Percentiles rank a stretch among this genome's conserved stretches.
These are phyloP conservation scores for Mycena polygramma DNA, from an alignment of 768 basidiomycete species.

Conservation along the genomic window DNA sequence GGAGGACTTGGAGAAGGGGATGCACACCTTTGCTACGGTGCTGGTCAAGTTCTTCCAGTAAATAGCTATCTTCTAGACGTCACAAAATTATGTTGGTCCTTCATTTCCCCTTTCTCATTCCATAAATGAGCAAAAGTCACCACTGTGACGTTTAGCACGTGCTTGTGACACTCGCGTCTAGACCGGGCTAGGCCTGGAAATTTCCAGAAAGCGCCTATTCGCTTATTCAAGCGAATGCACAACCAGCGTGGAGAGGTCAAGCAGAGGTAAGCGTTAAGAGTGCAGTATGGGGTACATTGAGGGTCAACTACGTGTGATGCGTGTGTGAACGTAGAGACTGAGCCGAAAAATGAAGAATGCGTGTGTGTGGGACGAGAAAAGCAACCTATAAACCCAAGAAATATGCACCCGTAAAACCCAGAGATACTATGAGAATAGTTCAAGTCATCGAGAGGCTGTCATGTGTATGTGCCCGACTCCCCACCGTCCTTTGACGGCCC, in stretches of 20 bases:
- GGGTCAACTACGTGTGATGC: slow-evolving; percentile 10
- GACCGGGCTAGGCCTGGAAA: background rate
- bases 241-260: too few species aligned
- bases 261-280: too few species aligned
- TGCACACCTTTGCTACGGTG: slow-evolving; percentile 25
- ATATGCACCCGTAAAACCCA: slow-evolving; percentile 20
- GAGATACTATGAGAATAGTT: slow-evolving; percentile 5
- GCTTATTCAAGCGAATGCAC: background rate
- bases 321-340: slow-evolving; percentile 22
- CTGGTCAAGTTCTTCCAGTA: slow-evolving; percentile 35
- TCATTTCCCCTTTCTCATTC: too few species aligned
- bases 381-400: slow-evolving; percentile 23
- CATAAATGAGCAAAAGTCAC: background rate
- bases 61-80: background rate
- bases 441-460: background rate
- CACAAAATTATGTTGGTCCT: background rate
- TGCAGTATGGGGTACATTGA: too few species aligned
- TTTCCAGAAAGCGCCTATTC: background rate
- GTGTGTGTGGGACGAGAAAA: background rate
- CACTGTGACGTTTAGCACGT: background rate
- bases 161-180: slow-evolving; percentile 2
- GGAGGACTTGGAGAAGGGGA: slow-evolving; percentile 32
- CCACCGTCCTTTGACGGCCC: slow-evolving; percentile 5
- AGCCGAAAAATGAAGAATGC: background rate
- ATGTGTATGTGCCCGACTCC: slow-evolving; percentile 23